Conservation (phyloP, 2,329 filamentous ascomycete genomes). For the Aaosphaeria arxii region DNA sequence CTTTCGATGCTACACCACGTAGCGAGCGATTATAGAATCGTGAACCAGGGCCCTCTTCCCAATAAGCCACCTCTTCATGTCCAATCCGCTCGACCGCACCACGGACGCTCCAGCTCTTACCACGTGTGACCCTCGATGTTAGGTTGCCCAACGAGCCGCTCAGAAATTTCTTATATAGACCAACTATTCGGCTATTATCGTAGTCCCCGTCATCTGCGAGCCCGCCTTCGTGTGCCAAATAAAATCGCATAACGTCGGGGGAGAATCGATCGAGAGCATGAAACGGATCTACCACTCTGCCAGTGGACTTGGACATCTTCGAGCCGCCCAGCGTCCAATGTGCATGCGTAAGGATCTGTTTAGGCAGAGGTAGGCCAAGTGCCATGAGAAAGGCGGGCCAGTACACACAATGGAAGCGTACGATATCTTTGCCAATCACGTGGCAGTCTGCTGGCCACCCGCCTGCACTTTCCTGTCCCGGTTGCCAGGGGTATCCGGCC, state of each 20-base stretch:
- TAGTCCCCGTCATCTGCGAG: conserved; percentile 80
- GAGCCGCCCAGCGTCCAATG: conserved; percentile 91
- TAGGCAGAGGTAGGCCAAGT: conserved; percentile 73
- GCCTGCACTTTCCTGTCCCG: conserved; percentile 58
- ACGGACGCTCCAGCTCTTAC: conserved; percentile 66
- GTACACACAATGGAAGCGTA: conserved; percentile 93
- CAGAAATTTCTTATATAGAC: conserved; percentile 75
- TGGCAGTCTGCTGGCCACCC: conserved; percentile 93
- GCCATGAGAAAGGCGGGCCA: conserved; percentile 97
- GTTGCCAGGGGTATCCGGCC: conserved; percentile 78
- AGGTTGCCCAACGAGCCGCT: conserved; percentile 80
- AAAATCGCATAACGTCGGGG: conserved; percentile 84
- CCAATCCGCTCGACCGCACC: conserved; percentile 51
- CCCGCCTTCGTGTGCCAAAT: conserved; percentile 76
- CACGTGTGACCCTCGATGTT: conserved; percentile 64
- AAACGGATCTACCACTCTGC: conserved; percentile 93
- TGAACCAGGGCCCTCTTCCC: conserved; percentile 24
- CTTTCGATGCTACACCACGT: conserved; percentile 12
- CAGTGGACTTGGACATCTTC: conserved; percentile 96
- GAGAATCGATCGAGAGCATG: conserved; percentile 88
- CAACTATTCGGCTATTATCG: conserved; percentile 71
- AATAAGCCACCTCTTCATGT: conserved; percentile 22
- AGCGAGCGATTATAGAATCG: conserved; percentile 40
- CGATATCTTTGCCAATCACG: conserved; percentile 93
- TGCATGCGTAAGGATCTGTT: conserved; percentile 79